phyloP scores from a whole-genome alignment of 768 basidiomycete genomes.

The Leccinum uliginosum region DNA sequence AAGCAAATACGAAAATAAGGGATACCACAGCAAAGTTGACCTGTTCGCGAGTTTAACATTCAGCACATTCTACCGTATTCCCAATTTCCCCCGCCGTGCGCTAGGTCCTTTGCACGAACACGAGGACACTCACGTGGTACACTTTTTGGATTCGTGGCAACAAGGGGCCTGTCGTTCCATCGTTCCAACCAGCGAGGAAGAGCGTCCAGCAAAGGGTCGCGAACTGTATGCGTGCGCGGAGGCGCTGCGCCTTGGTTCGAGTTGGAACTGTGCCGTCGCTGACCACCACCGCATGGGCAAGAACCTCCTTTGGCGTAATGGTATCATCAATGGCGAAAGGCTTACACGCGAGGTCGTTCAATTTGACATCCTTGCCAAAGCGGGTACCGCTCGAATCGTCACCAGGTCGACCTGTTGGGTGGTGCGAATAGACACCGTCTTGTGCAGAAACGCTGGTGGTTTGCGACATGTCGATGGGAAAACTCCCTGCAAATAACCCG shows the following conservation, averaged over 20 bases:
- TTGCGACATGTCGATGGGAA: slow-evolving; percentile 12
- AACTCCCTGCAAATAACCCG: neutral
- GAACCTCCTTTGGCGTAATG: neutral
- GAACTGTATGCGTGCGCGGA: slow-evolving; percentile 30
- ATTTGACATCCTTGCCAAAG: slow-evolving; percentile 2
- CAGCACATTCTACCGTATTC: neutral
- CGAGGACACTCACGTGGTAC: slow-evolving; percentile 28
- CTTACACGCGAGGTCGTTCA: slow-evolving; percentile 4
- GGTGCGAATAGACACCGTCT: slow-evolving; percentile 5
- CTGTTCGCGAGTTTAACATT: slow-evolving; percentile 14
- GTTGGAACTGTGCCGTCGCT: neutral
- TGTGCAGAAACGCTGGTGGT: slow-evolving; percentile 1
- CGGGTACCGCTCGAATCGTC: neutral
- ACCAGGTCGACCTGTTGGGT: neutral
- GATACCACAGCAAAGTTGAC: slow-evolving; percentile 39
- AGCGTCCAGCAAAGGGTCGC: slow-evolving; percentile 32
- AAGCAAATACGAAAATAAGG: slow-evolving; percentile 40
- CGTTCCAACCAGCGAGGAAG: slow-evolving; percentile 37
- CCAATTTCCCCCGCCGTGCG: neutral
- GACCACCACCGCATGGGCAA: neutral
- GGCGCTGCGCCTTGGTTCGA: slow-evolving; percentile 19
- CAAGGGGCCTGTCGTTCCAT: slow-evolving; percentile 36
- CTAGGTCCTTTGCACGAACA: neutral
- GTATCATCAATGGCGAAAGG: neutral
- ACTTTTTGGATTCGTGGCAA: slow-evolving; percentile 36